phyloP scores from a whole-genome alignment of 495 filamentous ascomycete genomes.

The Penicillium macrosclerotiorum region DNA sequence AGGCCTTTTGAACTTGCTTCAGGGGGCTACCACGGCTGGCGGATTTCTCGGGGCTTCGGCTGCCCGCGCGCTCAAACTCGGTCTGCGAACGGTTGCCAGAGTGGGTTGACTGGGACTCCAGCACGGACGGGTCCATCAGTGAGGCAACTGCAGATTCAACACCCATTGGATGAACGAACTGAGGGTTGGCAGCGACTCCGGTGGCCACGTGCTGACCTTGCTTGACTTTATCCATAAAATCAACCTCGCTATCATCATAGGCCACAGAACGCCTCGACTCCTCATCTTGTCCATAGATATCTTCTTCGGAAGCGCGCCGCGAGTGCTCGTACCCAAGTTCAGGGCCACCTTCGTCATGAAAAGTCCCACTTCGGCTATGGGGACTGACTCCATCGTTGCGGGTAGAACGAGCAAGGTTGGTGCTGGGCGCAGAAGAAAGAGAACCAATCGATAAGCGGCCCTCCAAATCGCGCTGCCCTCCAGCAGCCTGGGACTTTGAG shows the following conservation, averaged over 20 bases:
- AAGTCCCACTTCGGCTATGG: constrained; percentile 46
- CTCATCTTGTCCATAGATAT: constrained; percentile 47
- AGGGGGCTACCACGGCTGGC: constrained; percentile 47
- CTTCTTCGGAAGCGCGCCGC: constrained; percentile 22
- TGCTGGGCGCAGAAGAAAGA: constrained; percentile 54
- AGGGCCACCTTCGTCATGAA: constrained; percentile 30
- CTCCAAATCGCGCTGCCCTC: constrained; percentile 31
- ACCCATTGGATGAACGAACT: constrained; percentile 67
- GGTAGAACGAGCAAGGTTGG: constrained; percentile 50
- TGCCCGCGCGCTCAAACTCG: constrained; percentile 28
- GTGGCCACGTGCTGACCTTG: constrained; percentile 64
- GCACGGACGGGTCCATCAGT: constrained; percentile 73
- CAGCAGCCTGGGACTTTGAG: constrained; percentile 6
- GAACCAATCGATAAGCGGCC: constrained; percentile 51
- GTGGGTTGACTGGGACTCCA: constrained; percentile 37
- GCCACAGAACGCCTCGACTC: constrained; percentile 53
- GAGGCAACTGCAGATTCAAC: constrained; percentile 89
- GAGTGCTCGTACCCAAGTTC: constrained; percentile 43
- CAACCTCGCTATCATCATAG: constrained; percentile 66
- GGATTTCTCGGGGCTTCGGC: constrained; percentile 23
- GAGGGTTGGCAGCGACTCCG: constrained; percentile 66
- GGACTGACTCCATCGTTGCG: constrained; percentile 52
- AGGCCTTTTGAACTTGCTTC: constrained; percentile 43
- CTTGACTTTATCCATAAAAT: constrained; percentile 58
- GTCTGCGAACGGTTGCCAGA: constrained; percentile 38